phyloP scores from a whole-genome alignment of 1,139 yeast genomes.

The Yamadazyma epiphylla region DNA sequence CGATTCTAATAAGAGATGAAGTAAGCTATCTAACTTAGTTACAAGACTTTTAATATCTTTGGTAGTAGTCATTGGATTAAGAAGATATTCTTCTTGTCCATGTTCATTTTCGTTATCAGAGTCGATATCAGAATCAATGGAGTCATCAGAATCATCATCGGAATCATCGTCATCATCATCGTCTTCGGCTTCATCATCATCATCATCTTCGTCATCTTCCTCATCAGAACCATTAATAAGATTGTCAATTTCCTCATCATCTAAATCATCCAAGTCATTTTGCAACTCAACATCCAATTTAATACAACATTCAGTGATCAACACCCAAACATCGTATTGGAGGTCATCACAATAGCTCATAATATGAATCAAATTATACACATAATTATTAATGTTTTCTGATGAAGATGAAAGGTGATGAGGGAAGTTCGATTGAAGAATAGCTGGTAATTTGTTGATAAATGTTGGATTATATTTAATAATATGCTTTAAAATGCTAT shows the following conservation, averaged over 20 bases:
- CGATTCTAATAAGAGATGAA: constrained; percentile 51
- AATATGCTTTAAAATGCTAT: constrained; percentile 60
- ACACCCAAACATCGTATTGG: constrained; percentile 71
- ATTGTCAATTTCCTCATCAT: constrained; percentile 71
- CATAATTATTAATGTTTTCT: constrained; percentile 56
- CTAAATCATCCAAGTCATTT: constrained; percentile 77
- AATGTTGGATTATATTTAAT: constrained; percentile 79
- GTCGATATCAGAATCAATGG: constrained; percentile 45
- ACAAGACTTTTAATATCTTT: constrained; percentile 54
- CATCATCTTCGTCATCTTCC: constrained; percentile 24
- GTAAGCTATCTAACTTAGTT: constrained; percentile 64
- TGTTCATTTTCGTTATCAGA: constrained; percentile 39
- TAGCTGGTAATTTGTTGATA: constrained; percentile 57
- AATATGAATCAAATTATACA: constrained; percentile 56
- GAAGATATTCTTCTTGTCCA: constrained; percentile 29
- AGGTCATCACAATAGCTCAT: constrained; percentile 72
- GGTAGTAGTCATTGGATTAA: constrained; percentile 42
- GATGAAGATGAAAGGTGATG: constrained; percentile 65
- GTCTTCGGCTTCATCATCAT: constrained; percentile 20
- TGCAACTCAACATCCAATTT: constrained; percentile 93
- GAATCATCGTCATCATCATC: constrained; percentile 21
- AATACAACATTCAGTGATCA: constrained; percentile 74
- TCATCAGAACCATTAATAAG: constrained; percentile 54
- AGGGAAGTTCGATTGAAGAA: constrained; percentile 65
- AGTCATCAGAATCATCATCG: constrained; percentile 28